Conservation (phyloP, 176 grass and related monocot genomes). For the Zoysia pacifica region DNA sequence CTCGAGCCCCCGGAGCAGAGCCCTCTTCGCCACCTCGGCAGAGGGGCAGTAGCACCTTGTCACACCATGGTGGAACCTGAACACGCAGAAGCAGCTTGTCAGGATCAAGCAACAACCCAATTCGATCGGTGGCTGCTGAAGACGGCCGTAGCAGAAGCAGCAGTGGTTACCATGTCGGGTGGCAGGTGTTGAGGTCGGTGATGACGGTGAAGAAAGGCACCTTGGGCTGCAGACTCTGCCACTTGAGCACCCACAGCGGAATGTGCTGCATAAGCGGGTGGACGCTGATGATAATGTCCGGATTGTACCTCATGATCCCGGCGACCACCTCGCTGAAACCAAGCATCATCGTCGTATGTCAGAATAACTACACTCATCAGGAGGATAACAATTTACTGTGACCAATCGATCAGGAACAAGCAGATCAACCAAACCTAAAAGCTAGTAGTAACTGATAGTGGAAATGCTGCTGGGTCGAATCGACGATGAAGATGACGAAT, state of each 20-base stretch:
- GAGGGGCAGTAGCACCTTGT: conserved; percentile 90
- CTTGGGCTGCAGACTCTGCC: conserved; percentile 72
- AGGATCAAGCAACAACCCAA: not conserved
- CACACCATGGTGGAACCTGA: conserved; percentile 79
- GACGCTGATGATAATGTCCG: conserved; percentile 89
- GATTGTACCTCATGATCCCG: conserved; percentile 89
- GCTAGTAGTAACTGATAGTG: not conserved
- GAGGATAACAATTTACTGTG: not conserved
- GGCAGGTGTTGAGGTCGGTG: conserved; percentile 86
- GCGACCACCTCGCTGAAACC: conserved; percentile 66
- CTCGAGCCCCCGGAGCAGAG: conserved; percentile 57
- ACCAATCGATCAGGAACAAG: not conserved
- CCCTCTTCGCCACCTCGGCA: conserved; percentile 66
- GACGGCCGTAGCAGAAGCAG: too few species aligned
- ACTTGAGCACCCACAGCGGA: conserved; percentile 92
- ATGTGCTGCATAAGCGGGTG: conserved; percentile 98
- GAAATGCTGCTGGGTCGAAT: not conserved
- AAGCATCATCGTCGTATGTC: not conserved
- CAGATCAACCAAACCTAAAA: not conserved
- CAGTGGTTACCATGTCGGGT: conserved; percentile 72
- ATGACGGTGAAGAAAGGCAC: conserved; percentile 79
- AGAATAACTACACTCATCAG: not conserved
- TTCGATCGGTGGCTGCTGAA: not conserved
- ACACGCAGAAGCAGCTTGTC: not conserved
- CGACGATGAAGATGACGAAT: not conserved